These are phyloP conservation scores for Lathyrus tuberosus DNA, from an alignment of 306 rosid genomes.

Conservation along the genomic window DNA sequence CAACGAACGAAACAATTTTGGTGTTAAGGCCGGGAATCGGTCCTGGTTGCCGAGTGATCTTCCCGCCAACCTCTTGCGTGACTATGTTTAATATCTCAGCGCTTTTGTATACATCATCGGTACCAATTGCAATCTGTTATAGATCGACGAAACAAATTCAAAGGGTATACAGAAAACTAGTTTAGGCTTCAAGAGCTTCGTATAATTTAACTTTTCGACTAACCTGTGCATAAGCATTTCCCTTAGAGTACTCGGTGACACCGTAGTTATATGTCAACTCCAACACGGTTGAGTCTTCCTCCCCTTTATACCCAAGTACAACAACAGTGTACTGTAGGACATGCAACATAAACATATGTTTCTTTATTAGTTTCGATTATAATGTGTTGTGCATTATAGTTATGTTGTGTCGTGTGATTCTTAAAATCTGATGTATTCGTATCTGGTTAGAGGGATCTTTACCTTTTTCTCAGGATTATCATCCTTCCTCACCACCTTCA, in stretches of 20 bases:
- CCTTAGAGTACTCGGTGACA: conserved; percentile 81
- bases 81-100: conserved; percentile 67
- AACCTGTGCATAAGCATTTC: conserved; percentile 94
- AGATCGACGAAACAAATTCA: conserved; percentile 26
- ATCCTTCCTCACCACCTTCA: conserved; percentile 72
- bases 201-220: conserved; percentile 12
- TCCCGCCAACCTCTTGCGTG: conserved; percentile 89
- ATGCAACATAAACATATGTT: conserved; percentile 22
- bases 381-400: not conserved
- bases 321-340: conserved; percentile 69
- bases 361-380: not conserved
- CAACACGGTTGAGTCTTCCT: conserved; percentile 74
- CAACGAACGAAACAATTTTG: conserved; percentile 71
- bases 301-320: conserved; percentile 76
- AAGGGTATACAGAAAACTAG: conserved; percentile 25
- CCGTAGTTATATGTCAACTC: conserved; percentile 93
- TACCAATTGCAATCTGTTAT: conserved; percentile 81
- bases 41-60: conserved; percentile 86
- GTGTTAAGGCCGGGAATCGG: conserved; percentile 83
- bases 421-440: not conserved
- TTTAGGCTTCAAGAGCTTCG: not conserved
- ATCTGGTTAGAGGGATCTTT: conserved; percentile 8
- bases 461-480: conserved; percentile 89
- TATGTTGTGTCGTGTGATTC: not conserved
- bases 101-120: conserved; percentile 93